These are phyloP conservation scores for Ceratocystis diversiconidia DNA, from an alignment of 2,329 filamentous ascomycete genomes.

Conservation along the genomic window DNA sequence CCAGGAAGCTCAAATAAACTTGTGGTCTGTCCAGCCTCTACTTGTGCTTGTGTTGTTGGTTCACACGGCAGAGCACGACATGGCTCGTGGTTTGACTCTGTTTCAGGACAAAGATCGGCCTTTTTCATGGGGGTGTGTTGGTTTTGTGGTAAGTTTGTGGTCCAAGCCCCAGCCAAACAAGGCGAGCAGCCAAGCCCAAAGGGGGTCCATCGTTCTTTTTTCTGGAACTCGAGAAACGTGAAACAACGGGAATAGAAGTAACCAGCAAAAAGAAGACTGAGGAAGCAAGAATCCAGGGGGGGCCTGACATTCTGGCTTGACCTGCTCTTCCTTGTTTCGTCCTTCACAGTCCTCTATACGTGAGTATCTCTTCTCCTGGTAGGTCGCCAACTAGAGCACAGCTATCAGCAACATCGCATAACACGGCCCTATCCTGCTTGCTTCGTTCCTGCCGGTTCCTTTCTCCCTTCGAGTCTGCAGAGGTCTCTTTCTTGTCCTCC, in stretches of 20 bases:
- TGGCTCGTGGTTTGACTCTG: constrained; percentile 1
- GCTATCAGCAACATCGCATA: too few relatives aligned
- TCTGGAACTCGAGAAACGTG: neutral
- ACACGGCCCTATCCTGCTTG: neutral
- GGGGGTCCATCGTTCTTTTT: neutral
- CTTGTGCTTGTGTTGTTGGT: too few relatives aligned
- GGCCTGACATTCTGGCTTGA: neutral
- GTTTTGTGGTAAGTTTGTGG: neutral
- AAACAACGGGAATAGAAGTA: constrained; percentile 2
- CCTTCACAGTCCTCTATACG: too few relatives aligned
- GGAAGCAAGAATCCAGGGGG: neutral
- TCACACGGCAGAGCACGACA: neutral
- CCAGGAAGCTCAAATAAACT: neutral
- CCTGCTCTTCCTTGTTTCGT: too few relatives aligned
- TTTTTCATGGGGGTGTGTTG: neutral
- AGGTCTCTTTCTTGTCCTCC: neutral
- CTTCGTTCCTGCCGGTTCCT: neutral
- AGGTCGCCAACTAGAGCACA: neutral
- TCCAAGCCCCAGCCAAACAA: neutral
- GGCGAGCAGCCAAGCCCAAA: neutral
- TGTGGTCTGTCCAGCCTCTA: too few relatives aligned
- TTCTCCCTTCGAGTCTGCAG: neutral
- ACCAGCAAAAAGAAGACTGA: neutral
- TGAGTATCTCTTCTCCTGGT: too few relatives aligned
- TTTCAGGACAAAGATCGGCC: neutral